Base-by-base conservation (phyloP, 139 green algal species). In the Chlorella sp. region DNA sequence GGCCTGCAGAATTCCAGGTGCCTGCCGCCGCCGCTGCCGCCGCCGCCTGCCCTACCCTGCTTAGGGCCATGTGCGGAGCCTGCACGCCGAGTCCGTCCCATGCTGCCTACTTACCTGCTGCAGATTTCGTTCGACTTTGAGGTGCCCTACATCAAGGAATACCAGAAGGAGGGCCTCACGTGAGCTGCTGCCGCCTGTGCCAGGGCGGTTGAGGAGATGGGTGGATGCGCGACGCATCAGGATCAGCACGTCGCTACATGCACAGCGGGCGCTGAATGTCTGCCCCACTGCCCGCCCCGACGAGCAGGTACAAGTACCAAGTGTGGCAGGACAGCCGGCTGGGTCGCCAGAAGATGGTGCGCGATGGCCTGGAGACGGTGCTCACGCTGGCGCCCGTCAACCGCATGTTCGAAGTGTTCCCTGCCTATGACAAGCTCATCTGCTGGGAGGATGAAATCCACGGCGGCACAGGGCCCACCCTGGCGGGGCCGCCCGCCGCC, bases 351-450 rank as follows among this genome's bases (percentile, higher is more conserved):
- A 86, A 84, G 25, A 55, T 92, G 55, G 74, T 87, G 16, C 74
- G 84, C 25, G 78, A 93, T 36, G 87, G 84, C 26, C 75, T 93
- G 51, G 90, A 93, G 72, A 91, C 86, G 0, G 76, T 70, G 9
- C 68, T 93, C 4, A 75, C 63, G 4, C 65, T 85, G 55, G 81
- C 74, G 44, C 39, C 41, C 1, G 78, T 72, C 11, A 85, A 88
- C 60, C 28, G 17, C 9, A 74, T 74, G 78, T 88, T 86, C 44
- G 47, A 88, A 30, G 82, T 88, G n/a, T 88, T 88, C 65, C 85
- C 85, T 17, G 65, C 65, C 25, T 55, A 81, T 2, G 85, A 88
- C 76, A 21, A 78, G 30, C n/a, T 76, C 16, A 21, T 55, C 2
- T 88, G 85, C 74, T 88, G 85, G 85, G 34, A 85, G 30, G 78